phyloP scores from a whole-genome alignment of 108 stramenopile genomes.

The Skeletonema grethae region DNA sequence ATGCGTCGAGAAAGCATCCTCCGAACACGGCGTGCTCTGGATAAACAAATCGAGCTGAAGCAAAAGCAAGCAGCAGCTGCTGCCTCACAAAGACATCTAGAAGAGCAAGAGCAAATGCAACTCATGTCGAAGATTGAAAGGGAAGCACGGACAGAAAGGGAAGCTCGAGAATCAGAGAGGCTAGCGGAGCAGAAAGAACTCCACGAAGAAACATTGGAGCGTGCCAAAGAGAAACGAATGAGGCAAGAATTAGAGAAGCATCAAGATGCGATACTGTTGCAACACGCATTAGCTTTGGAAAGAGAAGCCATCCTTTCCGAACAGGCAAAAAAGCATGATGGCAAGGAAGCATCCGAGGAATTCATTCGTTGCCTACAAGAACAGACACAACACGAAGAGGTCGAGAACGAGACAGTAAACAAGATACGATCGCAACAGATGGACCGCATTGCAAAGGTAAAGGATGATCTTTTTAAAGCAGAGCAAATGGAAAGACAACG shows the following conservation, averaged over 20 bases:
- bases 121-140: constrained; percentile 16
- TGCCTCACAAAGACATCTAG: constrained; percentile 15
- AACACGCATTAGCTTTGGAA: constrained; percentile 50
- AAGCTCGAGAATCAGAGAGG: constrained; percentile 12
- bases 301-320: constrained; percentile 29
- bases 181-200: constrained; percentile 34
- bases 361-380: constrained; percentile 28
- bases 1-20: constrained; percentile 17
- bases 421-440: constrained; percentile 34
- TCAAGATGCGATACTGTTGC: constrained; percentile 40
- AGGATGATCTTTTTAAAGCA: constrained; percentile 34
- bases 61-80: constrained; percentile 18
- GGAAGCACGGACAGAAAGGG: constrained; percentile 23
- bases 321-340: constrained; percentile 44
- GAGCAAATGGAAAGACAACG: constrained; percentile 26
- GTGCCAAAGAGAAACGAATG: constrained; percentile 25
- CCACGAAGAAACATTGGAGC: constrained; percentile 17
- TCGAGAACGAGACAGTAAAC: constrained; percentile 28
- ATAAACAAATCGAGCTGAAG: constrained; percentile 49
- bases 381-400: constrained; percentile 36
- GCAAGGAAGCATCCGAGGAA: constrained; percentile 34
- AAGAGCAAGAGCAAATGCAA: constrained; percentile 38
- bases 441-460: constrained; percentile 30
- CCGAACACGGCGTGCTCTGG: constrained; percentile 25
- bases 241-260: constrained; percentile 21